A percentile compares a stretch with the other conserved stretches of the same genome.
Conservation (phyloP, 1,284 basidiomycete genomes). For the Malassezia sp. region DNA sequence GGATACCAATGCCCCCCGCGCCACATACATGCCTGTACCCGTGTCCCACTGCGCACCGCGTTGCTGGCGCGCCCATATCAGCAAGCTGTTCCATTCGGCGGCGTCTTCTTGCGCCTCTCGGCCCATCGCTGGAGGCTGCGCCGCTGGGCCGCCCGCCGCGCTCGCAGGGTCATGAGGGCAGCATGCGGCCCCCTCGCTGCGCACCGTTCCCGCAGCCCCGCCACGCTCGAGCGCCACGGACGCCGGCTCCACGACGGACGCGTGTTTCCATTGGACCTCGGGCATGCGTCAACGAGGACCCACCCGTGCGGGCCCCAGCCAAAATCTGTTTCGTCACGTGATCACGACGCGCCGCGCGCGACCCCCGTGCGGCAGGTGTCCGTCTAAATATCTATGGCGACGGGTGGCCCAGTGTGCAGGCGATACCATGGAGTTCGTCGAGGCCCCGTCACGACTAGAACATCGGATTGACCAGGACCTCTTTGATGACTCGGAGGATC, state of each 20-base stretch:
- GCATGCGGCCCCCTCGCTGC: not conserved
- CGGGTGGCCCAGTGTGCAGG: not conserved
- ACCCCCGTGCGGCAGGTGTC: too few relatives aligned
- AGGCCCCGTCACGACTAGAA: conserved; percentile 13
- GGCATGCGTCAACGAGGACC: conserved; percentile 4
- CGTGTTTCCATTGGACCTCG: conserved; percentile 1
- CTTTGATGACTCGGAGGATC: conserved; percentile 13
- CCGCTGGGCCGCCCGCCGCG: not conserved
- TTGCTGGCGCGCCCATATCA: conserved; percentile 15
- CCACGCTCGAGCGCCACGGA: too few relatives aligned
- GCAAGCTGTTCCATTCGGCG: conserved; percentile 19
- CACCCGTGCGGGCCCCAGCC: not conserved
- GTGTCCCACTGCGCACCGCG: conserved; percentile 20
- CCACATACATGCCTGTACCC: conserved; percentile 20
- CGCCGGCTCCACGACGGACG: not conserved
- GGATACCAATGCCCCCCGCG: too few relatives aligned
- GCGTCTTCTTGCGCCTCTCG: conserved; percentile 7
- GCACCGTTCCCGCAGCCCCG: too few relatives aligned
- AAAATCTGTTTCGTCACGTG: conserved; percentile 8
- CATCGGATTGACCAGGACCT: conserved; percentile 14
- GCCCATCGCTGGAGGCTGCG: too few relatives aligned
- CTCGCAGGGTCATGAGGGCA: not conserved
- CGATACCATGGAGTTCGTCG: conserved; percentile 13
- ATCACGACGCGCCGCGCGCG: not conserved
- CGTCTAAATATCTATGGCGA: too few relatives aligned